phyloP scores from a whole-genome alignment of 208 protist species.

The Phytomonas sp. region DNA sequence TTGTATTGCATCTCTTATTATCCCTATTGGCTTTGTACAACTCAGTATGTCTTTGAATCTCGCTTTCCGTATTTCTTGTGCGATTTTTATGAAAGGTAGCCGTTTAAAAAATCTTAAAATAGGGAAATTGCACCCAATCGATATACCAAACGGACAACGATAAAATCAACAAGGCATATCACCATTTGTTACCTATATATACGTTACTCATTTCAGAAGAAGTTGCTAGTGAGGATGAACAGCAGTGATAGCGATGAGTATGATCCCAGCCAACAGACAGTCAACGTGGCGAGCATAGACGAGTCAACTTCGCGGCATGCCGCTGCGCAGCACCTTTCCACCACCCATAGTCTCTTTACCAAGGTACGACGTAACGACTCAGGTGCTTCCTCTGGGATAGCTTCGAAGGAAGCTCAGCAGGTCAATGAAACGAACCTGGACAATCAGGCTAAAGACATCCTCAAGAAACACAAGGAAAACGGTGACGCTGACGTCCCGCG shows the following conservation, averaged over 20 bases:
- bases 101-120: not conserved
- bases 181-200: not conserved
- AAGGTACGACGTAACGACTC: not conserved
- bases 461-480: not conserved
- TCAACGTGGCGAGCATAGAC: not conserved
- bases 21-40: not conserved
- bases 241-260: conserved; percentile 46
- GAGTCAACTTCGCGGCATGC: not conserved
- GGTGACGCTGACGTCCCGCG: not conserved
- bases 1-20: not conserved
- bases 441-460: not conserved
- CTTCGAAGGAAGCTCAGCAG: not conserved
- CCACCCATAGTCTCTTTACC: not conserved
- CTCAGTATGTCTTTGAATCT: not conserved
- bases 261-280: conserved; percentile 31
- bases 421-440: not conserved
- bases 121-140: not conserved
- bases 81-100: not conserved
- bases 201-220: not conserved
- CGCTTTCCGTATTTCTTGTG: not conserved
- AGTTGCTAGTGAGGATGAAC: conserved; percentile 14
- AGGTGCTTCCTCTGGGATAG: not conserved
- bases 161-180: not conserved
- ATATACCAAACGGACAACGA: not conserved
- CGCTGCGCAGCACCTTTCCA: not conserved